These are phyloP conservation scores for Clavaria fumosa DNA, from an alignment of 768 basidiomycete genomes.

Conservation along the genomic window DNA sequence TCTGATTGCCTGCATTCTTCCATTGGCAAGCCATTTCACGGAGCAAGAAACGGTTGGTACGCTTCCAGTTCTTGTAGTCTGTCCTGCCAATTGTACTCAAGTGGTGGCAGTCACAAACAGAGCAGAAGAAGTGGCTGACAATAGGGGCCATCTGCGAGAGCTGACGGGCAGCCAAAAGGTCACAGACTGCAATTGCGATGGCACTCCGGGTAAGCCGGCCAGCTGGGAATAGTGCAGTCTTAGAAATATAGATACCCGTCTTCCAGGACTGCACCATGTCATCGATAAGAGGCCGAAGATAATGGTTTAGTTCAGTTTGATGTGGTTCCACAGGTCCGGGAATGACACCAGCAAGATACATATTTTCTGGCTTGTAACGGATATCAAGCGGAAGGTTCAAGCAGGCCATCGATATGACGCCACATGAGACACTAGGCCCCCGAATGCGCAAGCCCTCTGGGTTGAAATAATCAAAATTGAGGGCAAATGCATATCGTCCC, in stretches of 20 bases:
- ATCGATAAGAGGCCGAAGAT: slow-evolving; percentile 17
- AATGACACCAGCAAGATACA: slow-evolving; percentile 22
- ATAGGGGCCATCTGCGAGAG: slow-evolving; percentile 13
- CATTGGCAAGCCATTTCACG: slow-evolving; percentile 11
- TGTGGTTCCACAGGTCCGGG: slow-evolving; percentile 21
- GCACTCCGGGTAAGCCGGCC: slow-evolving; percentile 6
- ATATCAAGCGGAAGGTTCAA: slow-evolving; percentile 25
- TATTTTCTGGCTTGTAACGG: slow-evolving; percentile 15
- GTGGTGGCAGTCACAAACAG: slow-evolving; percentile 18
- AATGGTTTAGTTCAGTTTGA: slow-evolving; percentile 15
- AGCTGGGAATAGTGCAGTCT: slow-evolving; percentile 8
- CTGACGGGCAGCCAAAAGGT: slow-evolving; percentile 20
- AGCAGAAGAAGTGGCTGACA: slow-evolving; percentile 17
- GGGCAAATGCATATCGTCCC: not conserved
- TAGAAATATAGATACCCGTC: slow-evolving; percentile 12
- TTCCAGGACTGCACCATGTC: slow-evolving; percentile 12
- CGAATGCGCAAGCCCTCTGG: not conserved
- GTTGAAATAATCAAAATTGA: slow-evolving; percentile 3
- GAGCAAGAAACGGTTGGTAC: slow-evolving; percentile 7
- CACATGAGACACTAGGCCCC: slow-evolving; percentile 3
- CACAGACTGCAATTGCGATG: slow-evolving; percentile 12
- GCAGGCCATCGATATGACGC: slow-evolving; percentile 5
- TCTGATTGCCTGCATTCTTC: slow-evolving; percentile 10
- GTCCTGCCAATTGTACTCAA: too few species aligned
- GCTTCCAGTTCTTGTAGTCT: slow-evolving; percentile 12